Evolutionary conservation across 129 eudicot species (phyloP).

Genomic region (Silybum marianum): DNA sequence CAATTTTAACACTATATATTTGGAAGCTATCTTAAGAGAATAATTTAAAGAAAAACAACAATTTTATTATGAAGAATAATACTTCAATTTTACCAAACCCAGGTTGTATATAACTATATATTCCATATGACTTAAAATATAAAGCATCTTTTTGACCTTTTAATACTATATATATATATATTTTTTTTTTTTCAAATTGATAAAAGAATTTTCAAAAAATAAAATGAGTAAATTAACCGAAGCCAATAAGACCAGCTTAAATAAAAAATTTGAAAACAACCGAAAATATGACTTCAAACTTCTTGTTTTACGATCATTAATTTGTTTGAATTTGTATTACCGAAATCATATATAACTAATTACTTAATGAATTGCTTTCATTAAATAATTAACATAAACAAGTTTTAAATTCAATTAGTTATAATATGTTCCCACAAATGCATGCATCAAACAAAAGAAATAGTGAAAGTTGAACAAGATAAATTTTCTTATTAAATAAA

Average conservation of each 20-base stretch:
- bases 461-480: conserved; percentile 15
- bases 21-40: conserved; percentile 25
- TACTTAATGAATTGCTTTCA: not conserved
- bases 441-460: conserved; percentile 36
- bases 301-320: not conserved
- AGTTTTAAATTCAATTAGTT: not conserved
- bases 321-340: not conserved
- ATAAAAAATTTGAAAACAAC: too few relatives aligned
- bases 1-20: conserved; percentile 2
- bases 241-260: not conserved
- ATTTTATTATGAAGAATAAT: too few relatives aligned
- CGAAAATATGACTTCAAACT: not conserved
- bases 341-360: too few relatives aligned
- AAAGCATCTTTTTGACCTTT: not conserved
- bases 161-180: not conserved
- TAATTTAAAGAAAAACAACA: not conserved
- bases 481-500: not conserved
- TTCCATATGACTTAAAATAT: not conserved
- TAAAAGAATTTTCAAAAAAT: not conserved
- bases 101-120: not conserved
- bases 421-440: conserved; percentile 30
- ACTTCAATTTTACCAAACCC: not conserved
- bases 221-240: not conserved
- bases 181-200: not conserved
- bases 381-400: not conserved